A percentile compares a stretch with the other conserved stretches of the same genome.
Evolutionary conservation across 148 eudicot species (phyloP).

Genomic region (Diospyros lotus): DNA sequence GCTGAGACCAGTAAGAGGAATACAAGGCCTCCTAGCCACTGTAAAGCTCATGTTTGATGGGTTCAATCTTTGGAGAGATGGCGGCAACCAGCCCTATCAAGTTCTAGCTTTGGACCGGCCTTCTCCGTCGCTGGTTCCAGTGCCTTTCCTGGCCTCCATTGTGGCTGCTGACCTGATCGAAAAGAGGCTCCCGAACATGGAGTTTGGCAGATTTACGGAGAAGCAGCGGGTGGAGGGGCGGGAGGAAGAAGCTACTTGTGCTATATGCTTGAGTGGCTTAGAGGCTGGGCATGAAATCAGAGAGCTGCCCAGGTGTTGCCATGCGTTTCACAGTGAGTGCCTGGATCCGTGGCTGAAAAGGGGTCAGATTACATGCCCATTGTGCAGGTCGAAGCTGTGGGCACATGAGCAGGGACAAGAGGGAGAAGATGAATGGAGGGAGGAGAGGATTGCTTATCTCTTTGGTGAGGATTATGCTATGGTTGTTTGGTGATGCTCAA

Average conservation of each 20-base stretch:
- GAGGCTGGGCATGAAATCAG: slow-evolving; percentile 4
- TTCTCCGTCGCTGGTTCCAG: neutral
- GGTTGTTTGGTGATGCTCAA: no score
- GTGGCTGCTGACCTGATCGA: neutral
- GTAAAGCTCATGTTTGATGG: neutral
- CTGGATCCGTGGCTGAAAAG: slow-evolving; percentile 6
- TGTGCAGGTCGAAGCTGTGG: slow-evolving; percentile 16
- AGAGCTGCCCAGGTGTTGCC: slow-evolving; percentile 9
- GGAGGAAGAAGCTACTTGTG: slow-evolving; percentile 6
- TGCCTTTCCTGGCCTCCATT: neutral
- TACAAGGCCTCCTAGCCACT: neutral
- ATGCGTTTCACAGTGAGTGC: slow-evolving; percentile 6
- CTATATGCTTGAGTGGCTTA: slow-evolving; percentile 14
- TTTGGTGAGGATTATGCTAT: slow-evolving; percentile 11
- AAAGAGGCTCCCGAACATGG: slow-evolving; percentile 9
- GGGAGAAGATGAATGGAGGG: slow-evolving; percentile 16
- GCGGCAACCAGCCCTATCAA: neutral
- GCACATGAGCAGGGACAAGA: neutral
- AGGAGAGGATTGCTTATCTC: slow-evolving; percentile 20
- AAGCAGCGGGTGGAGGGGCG: neutral
- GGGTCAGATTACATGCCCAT: slow-evolving; percentile 3
- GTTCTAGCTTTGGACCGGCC: neutral
- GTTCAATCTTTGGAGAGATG: neutral
- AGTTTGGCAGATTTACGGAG: neutral
- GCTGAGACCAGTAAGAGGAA: neutral